Evolutionary conservation across 345 rosid species (phyloP), one percentile per base, ranked within the genome.

Genomic region (Boechera divaricarpa): DNA sequence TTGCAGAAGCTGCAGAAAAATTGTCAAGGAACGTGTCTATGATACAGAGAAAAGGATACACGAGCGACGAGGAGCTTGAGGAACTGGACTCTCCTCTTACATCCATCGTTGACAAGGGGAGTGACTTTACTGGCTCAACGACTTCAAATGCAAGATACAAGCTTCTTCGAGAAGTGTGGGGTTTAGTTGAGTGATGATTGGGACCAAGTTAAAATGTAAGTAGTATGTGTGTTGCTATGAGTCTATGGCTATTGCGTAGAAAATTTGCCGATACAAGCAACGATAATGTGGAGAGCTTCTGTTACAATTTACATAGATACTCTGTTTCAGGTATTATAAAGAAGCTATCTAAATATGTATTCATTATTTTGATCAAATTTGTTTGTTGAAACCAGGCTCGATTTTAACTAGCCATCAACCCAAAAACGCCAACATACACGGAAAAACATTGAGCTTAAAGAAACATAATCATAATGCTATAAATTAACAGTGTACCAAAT

Each of bases 81-180:
- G 91, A 94, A 60, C 70, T 94, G 70, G 87, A 94, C 80, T 89
- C 86, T 67, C 97, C 94, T 77, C 86, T 94, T 18, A 32, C 88
- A 63, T 79, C 86, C 15, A 80, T 94, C 36, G 84, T 90, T 11
- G 85, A 90, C 56, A 86, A 80, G 59, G 38, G 11, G 82, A 85
- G 62, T 83, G 84, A 63, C 72, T 68, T 48, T 10, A 55, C 67
- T 6, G 71, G 33, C 38, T 41, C 55, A 38, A 38, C 48, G 4
- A 72, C 75, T 39, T 53, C 73, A 55, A 94, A 85, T 80, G 87
- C 81, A 47, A 86, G 98, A 82, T 92, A 89, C 36, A 83, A 83
- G 65, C 98, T 94, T 78, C 98, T 95, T 54, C 81, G 89, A 0
- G 88, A 89, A 87, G 91, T 92, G 61, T 95, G 99, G 99, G 99